A percentile compares a stretch with the other conserved stretches of the same genome.
Conservation (phyloP, 2,329 filamentous ascomycete genomes). For the Colletotrichum tropicale region DNA sequence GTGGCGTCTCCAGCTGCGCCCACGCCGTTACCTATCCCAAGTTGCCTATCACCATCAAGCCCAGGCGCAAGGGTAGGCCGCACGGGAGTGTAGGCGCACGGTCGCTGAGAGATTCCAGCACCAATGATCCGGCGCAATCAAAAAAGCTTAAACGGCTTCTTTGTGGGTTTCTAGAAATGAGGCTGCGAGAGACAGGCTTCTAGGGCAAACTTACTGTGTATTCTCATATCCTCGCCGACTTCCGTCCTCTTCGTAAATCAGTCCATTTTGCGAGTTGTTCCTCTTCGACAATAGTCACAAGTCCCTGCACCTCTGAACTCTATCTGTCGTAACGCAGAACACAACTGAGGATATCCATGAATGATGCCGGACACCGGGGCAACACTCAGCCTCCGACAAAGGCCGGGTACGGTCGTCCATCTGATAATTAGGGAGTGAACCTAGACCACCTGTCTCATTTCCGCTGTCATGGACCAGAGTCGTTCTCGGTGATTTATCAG, state of each 20-base stretch:
- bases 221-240: background rate
- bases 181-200: background rate
- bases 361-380: background rate
- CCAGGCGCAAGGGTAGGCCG: background rate
- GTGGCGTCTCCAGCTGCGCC: background rate
- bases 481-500: background rate
- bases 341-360: background rate
- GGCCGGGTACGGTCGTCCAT: background rate
- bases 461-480: background rate
- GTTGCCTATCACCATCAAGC: background rate
- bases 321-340: background rate
- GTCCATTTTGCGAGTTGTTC: background rate
- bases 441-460: background rate
- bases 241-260: background rate
- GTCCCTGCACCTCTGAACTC: background rate
- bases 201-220: background rate
- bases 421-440: background rate
- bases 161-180: background rate
- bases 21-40: too few species aligned
- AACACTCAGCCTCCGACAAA: background rate
- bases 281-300: background rate
- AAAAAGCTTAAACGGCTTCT: conserved; percentile 1
- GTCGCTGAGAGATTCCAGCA: background rate
- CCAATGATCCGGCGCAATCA: background rate
- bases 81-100: background rate